Evolutionary conservation across 2,329 filamentous ascomycete genomes (phyloP), one percentile per base, ranked within the genome.

Genomic region (Balansia obtecta): DNA sequence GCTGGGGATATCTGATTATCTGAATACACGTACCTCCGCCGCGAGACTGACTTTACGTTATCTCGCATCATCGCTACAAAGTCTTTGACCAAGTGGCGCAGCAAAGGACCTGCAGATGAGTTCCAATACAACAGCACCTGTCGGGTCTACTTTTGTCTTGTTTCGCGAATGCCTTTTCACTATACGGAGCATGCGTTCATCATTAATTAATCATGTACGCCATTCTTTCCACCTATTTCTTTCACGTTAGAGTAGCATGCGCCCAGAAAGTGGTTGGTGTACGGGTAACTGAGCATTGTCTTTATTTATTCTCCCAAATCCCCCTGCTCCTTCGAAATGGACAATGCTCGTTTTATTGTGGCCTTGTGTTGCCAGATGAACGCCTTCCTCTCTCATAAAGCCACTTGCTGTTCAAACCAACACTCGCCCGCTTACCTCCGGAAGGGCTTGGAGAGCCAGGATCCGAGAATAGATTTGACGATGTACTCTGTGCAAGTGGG

Each of bases 341-440:
- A 27, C 39, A 15, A 9, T 12, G 11, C 15, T 27, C 12, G 10
- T 45, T 18, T 7, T 49, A 69, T 45, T 65, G 61, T 46, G 61
- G 57, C 66, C 70, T 73, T 33, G 66, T 61, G 50, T 65, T 72
- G 11, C 71, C 65, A 48, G 74, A 72, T 57, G 76, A 70, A 63
- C 81, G 64, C 63, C 82, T 71, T 59, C 86, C 85, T 68, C 83
- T 87, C 67, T 96, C 88, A 63, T 95, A 97, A 53, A 96, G 68
- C 91, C 91, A 97, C 70, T 93, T 95, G 70, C 82, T 95, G 67
- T 91, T 96, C 62, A 96, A 63, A 0, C 82, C 82, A 48, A 94
- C 80, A 56, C 80, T 89, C 41, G 83, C 82, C 51, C 81, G 77
- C 69, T 85, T 88, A 38, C 77, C 75, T 6, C 73, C 68, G 6